phyloP scores from a whole-genome alignment of 2,329 filamentous ascomycete species.

The Sclerotinia subarctica region DNA sequence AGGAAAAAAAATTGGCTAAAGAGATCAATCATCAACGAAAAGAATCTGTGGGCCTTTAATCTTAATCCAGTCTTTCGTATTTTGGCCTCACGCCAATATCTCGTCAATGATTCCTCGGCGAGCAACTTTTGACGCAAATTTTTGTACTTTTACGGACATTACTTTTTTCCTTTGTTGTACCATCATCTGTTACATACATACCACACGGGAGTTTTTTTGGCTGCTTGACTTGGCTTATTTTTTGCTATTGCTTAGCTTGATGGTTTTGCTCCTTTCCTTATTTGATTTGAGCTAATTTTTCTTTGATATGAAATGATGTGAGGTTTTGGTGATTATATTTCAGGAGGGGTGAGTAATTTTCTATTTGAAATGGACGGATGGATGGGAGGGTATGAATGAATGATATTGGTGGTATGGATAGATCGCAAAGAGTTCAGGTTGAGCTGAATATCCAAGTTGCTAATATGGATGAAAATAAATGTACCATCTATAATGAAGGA shows the following conservation, averaged over 20 bases:
- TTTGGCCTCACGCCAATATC: neutral
- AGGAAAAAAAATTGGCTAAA: neutral
- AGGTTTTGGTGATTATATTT: neutral
- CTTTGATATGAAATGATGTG: neutral
- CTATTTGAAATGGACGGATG: neutral
- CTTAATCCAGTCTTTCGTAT: neutral
- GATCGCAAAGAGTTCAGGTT: neutral
- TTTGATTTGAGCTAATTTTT: neutral
- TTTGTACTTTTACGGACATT: conserved; percentile 1
- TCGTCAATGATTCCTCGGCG: neutral
- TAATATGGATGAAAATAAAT: neutral
- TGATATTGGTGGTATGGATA: neutral
- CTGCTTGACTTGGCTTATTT: neutral
- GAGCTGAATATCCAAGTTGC: neutral
- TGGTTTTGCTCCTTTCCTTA: neutral
- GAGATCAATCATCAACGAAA: conserved; percentile 6
- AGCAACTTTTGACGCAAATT: neutral
- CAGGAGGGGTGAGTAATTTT: neutral
- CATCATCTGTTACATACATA: neutral
- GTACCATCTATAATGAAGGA: neutral
- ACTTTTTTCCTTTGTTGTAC: neutral
- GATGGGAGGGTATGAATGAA: neutral
- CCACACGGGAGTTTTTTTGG: neutral
- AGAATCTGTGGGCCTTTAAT: neutral
- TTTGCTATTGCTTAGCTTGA: neutral